Evolutionary conservation across 176 grass and related monocot genomes (phyloP).

Genomic region (Carex littledalei): DNA sequence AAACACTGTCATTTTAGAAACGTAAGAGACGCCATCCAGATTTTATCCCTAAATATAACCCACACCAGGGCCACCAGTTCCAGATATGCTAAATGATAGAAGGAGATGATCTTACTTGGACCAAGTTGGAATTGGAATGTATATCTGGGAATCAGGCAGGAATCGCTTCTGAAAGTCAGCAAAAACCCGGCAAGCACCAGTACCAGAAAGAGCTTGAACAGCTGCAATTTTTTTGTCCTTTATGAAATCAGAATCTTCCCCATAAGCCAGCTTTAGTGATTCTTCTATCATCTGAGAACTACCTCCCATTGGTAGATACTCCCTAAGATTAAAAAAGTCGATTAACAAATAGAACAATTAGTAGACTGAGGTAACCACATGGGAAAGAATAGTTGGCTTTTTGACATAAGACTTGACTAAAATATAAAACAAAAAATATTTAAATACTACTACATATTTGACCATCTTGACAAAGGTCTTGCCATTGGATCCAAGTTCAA

Average conservation of each 20-base stretch:
- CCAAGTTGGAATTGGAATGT: conserved; percentile 93
- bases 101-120: conserved; percentile 56
- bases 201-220: conserved; percentile 86
- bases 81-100: not conserved
- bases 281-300: conserved; percentile 80
- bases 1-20: not conserved
- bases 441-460: not conserved
- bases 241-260: conserved; percentile 76
- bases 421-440: not conserved
- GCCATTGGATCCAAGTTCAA: not conserved
- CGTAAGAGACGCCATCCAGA: not conserved
- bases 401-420: not conserved
- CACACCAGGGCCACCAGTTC: not conserved
- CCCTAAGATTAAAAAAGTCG: conserved; percentile 32
- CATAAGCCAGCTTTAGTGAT: conserved; percentile 78
- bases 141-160: conserved; percentile 83
- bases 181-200: conserved; percentile 86
- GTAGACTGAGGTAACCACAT: not conserved
- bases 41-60: not conserved
- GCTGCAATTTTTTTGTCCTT: conserved; percentile 84
- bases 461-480: not conserved
- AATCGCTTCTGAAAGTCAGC: conserved; percentile 95
- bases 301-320: conserved; percentile 96
- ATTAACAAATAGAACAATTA: not conserved
- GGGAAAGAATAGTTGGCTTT: not conserved